A percentile compares a stretch with the other conserved stretches of the same genome.
phyloP scores from a whole-genome alignment of 495 filamentous ascomycete species.

The Aspergillus egyptiacus region DNA sequence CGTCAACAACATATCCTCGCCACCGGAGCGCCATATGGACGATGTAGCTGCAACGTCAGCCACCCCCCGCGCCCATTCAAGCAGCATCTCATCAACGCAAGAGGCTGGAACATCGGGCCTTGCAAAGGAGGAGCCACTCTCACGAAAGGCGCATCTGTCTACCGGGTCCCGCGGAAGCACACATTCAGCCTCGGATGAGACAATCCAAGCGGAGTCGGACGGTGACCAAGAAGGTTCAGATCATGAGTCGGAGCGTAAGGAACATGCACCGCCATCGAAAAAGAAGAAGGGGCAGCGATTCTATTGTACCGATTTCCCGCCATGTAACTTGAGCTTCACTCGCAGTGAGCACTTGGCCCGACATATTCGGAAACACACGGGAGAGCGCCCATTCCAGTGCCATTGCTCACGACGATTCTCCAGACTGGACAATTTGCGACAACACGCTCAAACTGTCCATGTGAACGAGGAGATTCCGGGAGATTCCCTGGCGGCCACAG shows the following conservation, averaged over 20 bases:
- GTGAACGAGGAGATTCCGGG: conserved; percentile 94
- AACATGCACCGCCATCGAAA: conserved; percentile 61
- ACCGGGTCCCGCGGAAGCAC: conserved; percentile 34
- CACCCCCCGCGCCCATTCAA: conserved; percentile 53
- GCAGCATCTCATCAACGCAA: conserved; percentile 32
- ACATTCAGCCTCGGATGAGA: conserved; percentile 58
- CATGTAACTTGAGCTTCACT: conserved; percentile 92
- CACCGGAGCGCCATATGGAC: conserved; percentile 46
- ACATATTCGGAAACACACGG: conserved; percentile 97
- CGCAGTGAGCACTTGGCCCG: conserved; percentile 92
- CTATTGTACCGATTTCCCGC: conserved; percentile 95
- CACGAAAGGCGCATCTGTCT: conserved; percentile 22
- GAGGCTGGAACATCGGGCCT: conserved; percentile 25
- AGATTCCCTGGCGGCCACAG: conserved; percentile 89
- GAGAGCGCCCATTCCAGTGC: conserved; percentile 94
- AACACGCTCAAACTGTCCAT: conserved; percentile 97
- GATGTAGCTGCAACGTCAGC: conserved; percentile 55
- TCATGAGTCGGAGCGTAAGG: conserved; percentile 48
- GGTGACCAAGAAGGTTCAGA: conserved; percentile 71
- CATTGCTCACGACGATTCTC: conserved; percentile 94
- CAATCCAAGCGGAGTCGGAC: conserved; percentile 67
- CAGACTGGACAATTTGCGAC: conserved; percentile 90
- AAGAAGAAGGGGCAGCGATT: conserved; percentile 98
- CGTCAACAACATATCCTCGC: conserved; percentile 65
- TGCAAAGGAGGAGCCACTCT: conserved; percentile 23